A percentile compares a stretch with the other conserved stretches of the same genome.
phyloP scores from a whole-genome alignment of 176 grass and related monocot genomes.

The Raddia guianensis region DNA sequence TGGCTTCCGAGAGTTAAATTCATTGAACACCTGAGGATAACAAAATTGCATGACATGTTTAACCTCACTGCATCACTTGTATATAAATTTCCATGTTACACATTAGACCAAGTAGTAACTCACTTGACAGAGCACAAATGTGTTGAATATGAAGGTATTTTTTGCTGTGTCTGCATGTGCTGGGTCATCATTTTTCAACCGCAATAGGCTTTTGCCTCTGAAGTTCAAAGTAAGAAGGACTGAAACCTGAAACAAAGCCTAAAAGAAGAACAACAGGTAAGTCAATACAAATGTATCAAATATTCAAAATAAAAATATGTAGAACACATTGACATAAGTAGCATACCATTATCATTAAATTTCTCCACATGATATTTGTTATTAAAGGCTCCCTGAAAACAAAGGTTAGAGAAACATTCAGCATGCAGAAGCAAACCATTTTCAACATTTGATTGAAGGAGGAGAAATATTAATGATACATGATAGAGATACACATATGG shows the following conservation, averaged over 20 bases:
- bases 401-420: constrained; percentile 26
- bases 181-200: constrained; percentile 57
- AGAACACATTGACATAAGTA: neutral
- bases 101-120: constrained; percentile 29
- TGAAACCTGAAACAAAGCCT: constrained; percentile 83
- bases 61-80: neutral
- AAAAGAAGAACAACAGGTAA: constrained; percentile 37
- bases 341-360: constrained; percentile 86
- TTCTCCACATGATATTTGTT: constrained; percentile 99
- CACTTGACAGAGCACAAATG: constrained; percentile 95
- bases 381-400: constrained; percentile 80
- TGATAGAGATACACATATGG: neutral
- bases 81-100: constrained; percentile 7
- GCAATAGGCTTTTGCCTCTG: constrained; percentile 65
- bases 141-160: constrained; percentile 97
- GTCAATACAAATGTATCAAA: neutral
- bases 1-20: constrained; percentile 88
- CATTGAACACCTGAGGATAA: constrained; percentile 73
- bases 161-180: constrained; percentile 81
- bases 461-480: neutral
- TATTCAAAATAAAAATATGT: neutral
- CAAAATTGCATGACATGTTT: constrained; percentile 17
- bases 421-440: neutral
- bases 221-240: constrained; percentile 87
- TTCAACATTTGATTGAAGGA: constrained; percentile 18